These are phyloP conservation scores for Lactarius quietus DNA, from an alignment of 768 basidiomycete species.

Conservation along the genomic window DNA sequence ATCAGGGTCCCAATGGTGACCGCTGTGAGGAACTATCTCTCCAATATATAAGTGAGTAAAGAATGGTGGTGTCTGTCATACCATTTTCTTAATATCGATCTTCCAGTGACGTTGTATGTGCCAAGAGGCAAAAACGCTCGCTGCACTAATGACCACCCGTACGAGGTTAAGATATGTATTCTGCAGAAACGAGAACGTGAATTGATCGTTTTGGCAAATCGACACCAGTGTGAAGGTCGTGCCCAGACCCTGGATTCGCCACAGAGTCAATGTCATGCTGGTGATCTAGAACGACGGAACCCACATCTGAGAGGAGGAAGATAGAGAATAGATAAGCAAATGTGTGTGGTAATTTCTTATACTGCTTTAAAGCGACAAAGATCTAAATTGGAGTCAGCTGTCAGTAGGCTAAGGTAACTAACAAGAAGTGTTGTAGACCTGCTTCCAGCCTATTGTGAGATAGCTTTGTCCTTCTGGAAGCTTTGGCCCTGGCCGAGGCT, in stretches of 20 bases:
- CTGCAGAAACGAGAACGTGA: slow-evolving; percentile 75
- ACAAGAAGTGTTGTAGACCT: slow-evolving; percentile 39
- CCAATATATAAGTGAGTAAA: neutral
- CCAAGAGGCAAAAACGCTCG: slow-evolving; percentile 74
- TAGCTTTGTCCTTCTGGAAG: slow-evolving; percentile 76
- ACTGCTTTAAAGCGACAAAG: slow-evolving; percentile 71
- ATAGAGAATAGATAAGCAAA: slow-evolving; percentile 75
- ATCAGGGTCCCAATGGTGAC: slow-evolving; percentile 75
- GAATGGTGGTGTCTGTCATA: neutral
- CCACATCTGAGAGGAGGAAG: slow-evolving; percentile 75
- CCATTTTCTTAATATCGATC: slow-evolving; percentile 79
- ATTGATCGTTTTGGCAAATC: slow-evolving; percentile 80
- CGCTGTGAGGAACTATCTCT: slow-evolving; percentile 62
- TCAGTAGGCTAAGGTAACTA: neutral
- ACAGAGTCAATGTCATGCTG: neutral
- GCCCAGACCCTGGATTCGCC: slow-evolving; percentile 57
- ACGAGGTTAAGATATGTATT: slow-evolving; percentile 75
- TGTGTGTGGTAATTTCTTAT: slow-evolving; percentile 74
- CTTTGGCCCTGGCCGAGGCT: slow-evolving; percentile 77
- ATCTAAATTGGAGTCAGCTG: slow-evolving; percentile 44
- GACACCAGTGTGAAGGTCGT: slow-evolving; percentile 72
- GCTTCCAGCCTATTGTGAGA: slow-evolving; percentile 82
- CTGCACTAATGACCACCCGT: slow-evolving; percentile 71
- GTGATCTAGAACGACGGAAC: slow-evolving; percentile 23
- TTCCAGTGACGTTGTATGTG: slow-evolving; percentile 78